Conservation (phyloP, 169 alveolate species). For the Fabrea salina region DNA sequence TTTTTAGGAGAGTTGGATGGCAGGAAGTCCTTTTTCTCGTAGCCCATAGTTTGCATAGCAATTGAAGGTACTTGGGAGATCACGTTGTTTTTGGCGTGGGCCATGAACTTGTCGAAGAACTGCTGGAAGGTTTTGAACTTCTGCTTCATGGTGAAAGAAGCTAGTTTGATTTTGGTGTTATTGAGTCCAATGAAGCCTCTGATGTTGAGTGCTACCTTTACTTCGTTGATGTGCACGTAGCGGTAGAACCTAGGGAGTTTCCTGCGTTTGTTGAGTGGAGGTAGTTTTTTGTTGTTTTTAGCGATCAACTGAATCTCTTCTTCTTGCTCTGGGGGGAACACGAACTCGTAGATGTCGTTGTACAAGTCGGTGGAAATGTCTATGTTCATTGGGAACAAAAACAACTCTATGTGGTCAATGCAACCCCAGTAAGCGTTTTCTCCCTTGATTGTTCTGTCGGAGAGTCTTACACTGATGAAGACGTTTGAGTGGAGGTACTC, state of each 20-base stretch:
- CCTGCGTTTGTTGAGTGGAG: not conserved
- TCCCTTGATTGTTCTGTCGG: not conserved
- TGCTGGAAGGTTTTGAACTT: not conserved
- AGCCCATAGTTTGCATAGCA: conserved; percentile 9
- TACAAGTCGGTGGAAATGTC: not conserved
- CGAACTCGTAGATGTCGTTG: not conserved
- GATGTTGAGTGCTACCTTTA: not conserved
- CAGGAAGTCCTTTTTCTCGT: not conserved
- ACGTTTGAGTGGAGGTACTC: conserved; percentile 3
- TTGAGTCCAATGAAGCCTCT: conserved; percentile 5
- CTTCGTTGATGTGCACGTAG: conserved; percentile 1
- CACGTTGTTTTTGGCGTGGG: not conserved
- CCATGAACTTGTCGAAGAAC: conserved; percentile 12
- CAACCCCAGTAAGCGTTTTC: not conserved
- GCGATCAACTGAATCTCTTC: not conserved
- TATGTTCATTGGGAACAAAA: not conserved
- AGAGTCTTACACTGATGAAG: not conserved
- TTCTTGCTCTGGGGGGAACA: conserved; percentile 2
- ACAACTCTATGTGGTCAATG: conserved; percentile 1
- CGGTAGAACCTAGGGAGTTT: not conserved
- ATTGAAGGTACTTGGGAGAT: conserved; percentile 23
- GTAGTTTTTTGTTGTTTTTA: not conserved
- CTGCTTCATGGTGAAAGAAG: not conserved
- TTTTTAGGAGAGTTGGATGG: no score
- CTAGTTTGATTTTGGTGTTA: not conserved